Conservation (phyloP, 129 eudicot genomes). For the Escallonia rubra region DNA sequence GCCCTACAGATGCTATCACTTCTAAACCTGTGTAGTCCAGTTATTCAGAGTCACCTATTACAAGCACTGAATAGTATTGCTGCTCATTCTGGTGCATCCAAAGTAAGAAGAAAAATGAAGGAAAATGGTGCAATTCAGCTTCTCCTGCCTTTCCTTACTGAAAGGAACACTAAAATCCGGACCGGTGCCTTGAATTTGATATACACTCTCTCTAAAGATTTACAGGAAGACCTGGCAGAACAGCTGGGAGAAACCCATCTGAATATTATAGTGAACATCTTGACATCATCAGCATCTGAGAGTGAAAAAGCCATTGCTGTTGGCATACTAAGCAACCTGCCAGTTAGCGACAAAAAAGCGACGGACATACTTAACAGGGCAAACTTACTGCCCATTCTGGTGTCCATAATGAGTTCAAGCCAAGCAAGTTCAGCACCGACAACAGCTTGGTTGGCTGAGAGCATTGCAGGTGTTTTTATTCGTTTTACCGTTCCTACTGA, state of each 20-base stretch:
- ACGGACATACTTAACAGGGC: slow-evolving; percentile 61
- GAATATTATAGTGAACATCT: slow-evolving; percentile 31
- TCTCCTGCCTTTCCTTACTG: slow-evolving; percentile 54
- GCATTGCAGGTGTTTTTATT: slow-evolving; percentile 49
- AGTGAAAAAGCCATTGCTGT: slow-evolving; percentile 62
- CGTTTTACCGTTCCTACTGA: slow-evolving; percentile 70
- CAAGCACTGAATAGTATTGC: slow-evolving; percentile 72
- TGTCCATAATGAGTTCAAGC: slow-evolving; percentile 43
- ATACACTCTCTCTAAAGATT: slow-evolving; percentile 51
- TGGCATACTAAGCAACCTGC: slow-evolving; percentile 69
- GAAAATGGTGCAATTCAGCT: slow-evolving; percentile 73
- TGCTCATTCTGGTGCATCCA: slow-evolving; percentile 47
- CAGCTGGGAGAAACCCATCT: slow-evolving; percentile 60
- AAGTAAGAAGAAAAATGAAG: slow-evolving; percentile 74
- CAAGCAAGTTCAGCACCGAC: slow-evolving; percentile 16
- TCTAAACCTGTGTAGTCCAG: slow-evolving; percentile 63
- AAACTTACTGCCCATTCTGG: slow-evolving; percentile 53
- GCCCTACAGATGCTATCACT: slow-evolving; percentile 87
- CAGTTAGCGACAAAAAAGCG: slow-evolving; percentile 48
- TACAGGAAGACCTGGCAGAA: slow-evolving; percentile 46
- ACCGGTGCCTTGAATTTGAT: slow-evolving; percentile 56
- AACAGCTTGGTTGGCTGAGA: slow-evolving; percentile 36
- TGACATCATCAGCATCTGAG: slow-evolving; percentile 49
- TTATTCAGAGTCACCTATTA: slow-evolving; percentile 56
- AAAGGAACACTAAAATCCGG: slow-evolving; percentile 35